Conservation (phyloP, 768 basidiomycete genomes). For the Floccularia luteovirens region DNA sequence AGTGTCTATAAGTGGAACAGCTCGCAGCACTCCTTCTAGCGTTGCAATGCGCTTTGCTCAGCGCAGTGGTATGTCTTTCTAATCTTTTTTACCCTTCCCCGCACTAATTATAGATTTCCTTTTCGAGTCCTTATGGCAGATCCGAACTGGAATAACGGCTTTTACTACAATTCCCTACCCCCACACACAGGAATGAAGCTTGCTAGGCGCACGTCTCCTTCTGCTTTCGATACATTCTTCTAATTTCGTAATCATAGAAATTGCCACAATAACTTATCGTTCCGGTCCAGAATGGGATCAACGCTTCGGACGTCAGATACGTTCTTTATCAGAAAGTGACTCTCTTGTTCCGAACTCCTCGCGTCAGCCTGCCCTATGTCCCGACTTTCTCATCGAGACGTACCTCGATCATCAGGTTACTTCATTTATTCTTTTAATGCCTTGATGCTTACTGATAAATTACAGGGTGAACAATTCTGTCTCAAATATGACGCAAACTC, state of each 20-base stretch:
- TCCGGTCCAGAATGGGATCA: conserved; percentile 99
- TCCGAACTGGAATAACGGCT: conserved; percentile 98
- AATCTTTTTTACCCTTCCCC: conserved; percentile 3
- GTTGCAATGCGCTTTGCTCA: conserved; percentile 97
- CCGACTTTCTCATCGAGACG: conserved; percentile 97
- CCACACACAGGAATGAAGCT: conserved; percentile 99
- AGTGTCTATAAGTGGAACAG: conserved; percentile 92
- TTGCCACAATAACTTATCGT: conserved; percentile 97
- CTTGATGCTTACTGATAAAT: conserved; percentile 11
- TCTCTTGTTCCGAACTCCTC: conserved; percentile 16
- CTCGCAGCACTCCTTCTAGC: conserved; percentile 83
- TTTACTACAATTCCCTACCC: conserved; percentile 93
- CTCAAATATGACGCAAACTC: conserved; percentile 99
- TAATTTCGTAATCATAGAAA: conserved; percentile 51
- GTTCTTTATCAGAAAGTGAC: conserved; percentile 29
- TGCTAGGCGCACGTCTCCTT: conserved; percentile 64
- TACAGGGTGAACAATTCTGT: conserved; percentile 90
- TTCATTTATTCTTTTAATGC: conserved; percentile 38
- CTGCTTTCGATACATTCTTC: not conserved
- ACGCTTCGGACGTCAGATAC: conserved; percentile 84
- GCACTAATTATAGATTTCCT: not conserved
- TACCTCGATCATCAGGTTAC: conserved; percentile 93
- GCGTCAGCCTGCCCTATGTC: conserved; percentile 74
- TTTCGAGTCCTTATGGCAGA: conserved; percentile 92
- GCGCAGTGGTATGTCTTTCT: conserved; percentile 67